Evolutionary conservation across 2,329 filamentous ascomycete genomes (phyloP), one percentile per base, ranked within the genome.

Genomic region (Aspergillus novofumigatus): DNA sequence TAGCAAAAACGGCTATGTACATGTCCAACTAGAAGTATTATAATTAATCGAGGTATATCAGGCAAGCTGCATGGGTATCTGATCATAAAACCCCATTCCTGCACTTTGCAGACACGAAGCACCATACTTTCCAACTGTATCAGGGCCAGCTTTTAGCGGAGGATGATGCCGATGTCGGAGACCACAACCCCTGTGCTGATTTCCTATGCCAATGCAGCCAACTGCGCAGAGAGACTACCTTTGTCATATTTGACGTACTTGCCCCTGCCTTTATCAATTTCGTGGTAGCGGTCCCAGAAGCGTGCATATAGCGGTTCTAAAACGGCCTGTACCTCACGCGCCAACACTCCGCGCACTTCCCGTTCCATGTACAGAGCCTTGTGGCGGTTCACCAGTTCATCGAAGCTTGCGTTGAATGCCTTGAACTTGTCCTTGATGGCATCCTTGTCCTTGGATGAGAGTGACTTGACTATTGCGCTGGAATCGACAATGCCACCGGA

Each of bases 171-270:
- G 10, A 17, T 47, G 20, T 17, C 44, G 44, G 61, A 55, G 47
- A 51, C 35, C 32, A 23, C 44, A 52, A 51, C 48, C 11, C 35
- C 20, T 48, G 35, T n/a, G 49, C 11, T 41, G 51, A 52, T 51
- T 25, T 44, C n/a, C n/a, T 53, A 70, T 49, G 54, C 72, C 64
- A 83, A 70, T 51, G 76, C 72, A 25, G 80, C 77, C 67, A 88
- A 70, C 59, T 82, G 76, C 23, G 84, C 84, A 49, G 89, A 85
- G 67, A 99, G 87, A 50, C 86, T 84, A 44, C 81, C 81, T 80
- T 97, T 97, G 78, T 97, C 92, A 72, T 96, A 97, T 78, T 96
- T 97, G 72, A 96, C 92, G 75, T 97, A 96, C 76, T 99, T 99
- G 65, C 93, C 93, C 77, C 92, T 95, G 58, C 94, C 94, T 79